Evolutionary conservation across 768 basidiomycete species (phyloP).

Genomic region (Exidia glandulosa): DNA sequence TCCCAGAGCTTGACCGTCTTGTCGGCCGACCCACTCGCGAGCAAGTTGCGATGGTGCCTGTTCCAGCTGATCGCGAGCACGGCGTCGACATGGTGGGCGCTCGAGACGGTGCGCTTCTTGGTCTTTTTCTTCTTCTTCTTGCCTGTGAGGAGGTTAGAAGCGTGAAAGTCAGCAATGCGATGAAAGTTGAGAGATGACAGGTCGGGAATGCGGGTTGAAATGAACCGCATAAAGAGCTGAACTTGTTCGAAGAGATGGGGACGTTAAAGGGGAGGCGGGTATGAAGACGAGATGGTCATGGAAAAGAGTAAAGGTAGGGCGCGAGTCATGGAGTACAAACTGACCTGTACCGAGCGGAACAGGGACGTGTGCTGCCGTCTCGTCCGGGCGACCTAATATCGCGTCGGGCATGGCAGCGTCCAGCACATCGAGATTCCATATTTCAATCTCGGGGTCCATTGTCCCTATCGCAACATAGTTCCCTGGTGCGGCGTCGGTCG

Average conservation of each 20-base stretch:
- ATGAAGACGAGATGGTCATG: too few species aligned
- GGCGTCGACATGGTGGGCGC: constrained; percentile 82
- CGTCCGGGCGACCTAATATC: constrained; percentile 82
- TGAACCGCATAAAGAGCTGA: too few species aligned
- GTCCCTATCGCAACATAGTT: constrained; percentile 96
- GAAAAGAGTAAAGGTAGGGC: too few species aligned
- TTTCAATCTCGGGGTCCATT: constrained; percentile 95
- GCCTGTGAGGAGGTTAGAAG: too few species aligned
- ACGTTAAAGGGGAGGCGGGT: too few species aligned
- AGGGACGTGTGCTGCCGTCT: constrained; percentile 68
- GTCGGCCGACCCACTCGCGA: constrained; percentile 90
- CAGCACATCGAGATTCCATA: constrained; percentile 91
- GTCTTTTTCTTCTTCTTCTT: constrained; percentile 93
- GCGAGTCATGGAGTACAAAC: too few species aligned
- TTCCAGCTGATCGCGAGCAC: constrained; percentile 95
- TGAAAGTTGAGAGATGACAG: too few species aligned
- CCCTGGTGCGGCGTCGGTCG: constrained; percentile 27
- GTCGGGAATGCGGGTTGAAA: too few species aligned
- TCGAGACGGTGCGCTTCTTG: constrained; percentile 49
- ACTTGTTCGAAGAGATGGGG: too few species aligned
- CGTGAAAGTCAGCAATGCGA: too few species aligned
- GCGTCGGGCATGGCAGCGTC: constrained; percentile 91
- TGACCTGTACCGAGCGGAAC: constrained; percentile 72
- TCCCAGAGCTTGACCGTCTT: constrained; percentile 98
- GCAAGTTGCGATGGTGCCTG: constrained; percentile 71